phyloP scores from a whole-genome alignment of 345 rosid species.

The Aquilaria malaccensis region DNA sequence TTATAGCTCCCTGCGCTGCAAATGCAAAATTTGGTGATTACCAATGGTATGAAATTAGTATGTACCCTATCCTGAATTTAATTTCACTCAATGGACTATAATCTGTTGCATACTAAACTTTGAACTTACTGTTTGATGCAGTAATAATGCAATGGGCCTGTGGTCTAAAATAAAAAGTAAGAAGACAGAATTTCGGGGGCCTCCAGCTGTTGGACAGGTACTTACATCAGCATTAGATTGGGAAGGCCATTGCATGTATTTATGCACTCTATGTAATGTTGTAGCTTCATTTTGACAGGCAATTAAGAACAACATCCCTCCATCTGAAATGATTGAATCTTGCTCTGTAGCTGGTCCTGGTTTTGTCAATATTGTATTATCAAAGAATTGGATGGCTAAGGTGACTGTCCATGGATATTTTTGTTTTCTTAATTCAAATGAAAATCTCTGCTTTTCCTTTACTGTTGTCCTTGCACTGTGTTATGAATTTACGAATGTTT shows the following conservation, averaged over 20 bases:
- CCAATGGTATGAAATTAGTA: slow-evolving; percentile 53
- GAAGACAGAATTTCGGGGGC: slow-evolving; percentile 53
- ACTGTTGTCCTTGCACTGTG: slow-evolving; percentile 6
- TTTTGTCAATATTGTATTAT: slow-evolving; percentile 70
- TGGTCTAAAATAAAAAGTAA: slow-evolving; percentile 73
- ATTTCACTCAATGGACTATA: neutral
- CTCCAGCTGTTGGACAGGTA: slow-evolving; percentile 90
- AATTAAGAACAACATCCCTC: slow-evolving; percentile 62
- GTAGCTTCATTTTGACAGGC: slow-evolving; percentile 37
- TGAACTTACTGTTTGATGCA: slow-evolving; percentile 18
- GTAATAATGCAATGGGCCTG: slow-evolving; percentile 92
- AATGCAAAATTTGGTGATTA: slow-evolving; percentile 80
- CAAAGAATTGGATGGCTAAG: slow-evolving; percentile 82
- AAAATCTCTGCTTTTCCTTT: neutral
- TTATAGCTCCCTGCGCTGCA: slow-evolving; percentile 54
- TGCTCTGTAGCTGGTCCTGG: slow-evolving; percentile 94
- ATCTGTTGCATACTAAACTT: slow-evolving; percentile 1
- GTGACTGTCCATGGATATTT: slow-evolving; percentile 24
- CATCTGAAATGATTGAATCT: slow-evolving; percentile 72
- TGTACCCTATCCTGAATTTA: neutral
- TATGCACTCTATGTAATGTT: slow-evolving; percentile 4
- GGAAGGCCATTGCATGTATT: neutral
- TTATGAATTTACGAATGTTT: slow-evolving; percentile 12
- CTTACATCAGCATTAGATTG: neutral
- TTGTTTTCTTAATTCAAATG: neutral